Conservation (phyloP, 176 grass and related monocot genomes). For the Phyllostachys edulis region DNA sequence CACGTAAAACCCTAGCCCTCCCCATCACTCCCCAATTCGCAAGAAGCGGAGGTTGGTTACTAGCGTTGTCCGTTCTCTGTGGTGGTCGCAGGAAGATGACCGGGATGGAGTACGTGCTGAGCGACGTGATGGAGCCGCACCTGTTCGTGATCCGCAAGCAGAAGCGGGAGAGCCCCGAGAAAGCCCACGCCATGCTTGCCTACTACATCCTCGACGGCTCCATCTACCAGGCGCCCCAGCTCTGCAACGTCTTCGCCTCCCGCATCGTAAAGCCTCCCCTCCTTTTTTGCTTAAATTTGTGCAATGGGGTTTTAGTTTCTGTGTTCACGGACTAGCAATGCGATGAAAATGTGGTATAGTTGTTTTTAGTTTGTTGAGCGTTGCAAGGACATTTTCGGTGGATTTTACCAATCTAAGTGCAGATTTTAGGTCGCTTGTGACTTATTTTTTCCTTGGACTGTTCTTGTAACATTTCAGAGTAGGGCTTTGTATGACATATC, state of each 20-base stretch:
- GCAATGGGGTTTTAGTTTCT: not conserved
- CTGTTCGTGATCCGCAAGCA: constrained; percentile 96
- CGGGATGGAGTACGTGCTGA: constrained; percentile 82
- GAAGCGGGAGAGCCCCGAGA: constrained; percentile 80
- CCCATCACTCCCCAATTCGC: not conserved
- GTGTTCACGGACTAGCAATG: not conserved
- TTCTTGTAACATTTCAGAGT: constrained; percentile 49
- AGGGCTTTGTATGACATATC: constrained; percentile 93
- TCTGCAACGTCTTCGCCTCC: constrained; percentile 85
- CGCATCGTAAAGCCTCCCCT: constrained; percentile 60
- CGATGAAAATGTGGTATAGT: not conserved
- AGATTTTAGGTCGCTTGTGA: not conserved
- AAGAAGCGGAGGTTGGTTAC: not conserved
- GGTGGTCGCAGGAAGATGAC: constrained; percentile 77
- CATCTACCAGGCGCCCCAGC: constrained; percentile 98
- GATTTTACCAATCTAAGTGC: not conserved
- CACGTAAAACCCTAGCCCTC: constrained; percentile 45
- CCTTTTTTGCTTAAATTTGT: not conserved
- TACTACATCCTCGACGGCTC: constrained; percentile 97
- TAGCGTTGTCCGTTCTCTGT: not conserved
- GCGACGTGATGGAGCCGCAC: constrained; percentile 94
- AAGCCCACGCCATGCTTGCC: constrained; percentile 57
- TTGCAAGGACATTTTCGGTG: constrained; percentile 1
- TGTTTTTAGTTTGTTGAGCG: not conserved
- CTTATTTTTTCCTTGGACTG: not conserved